Base-by-base conservation (phyloP, 2,329 filamentous ascomycete genomes). In the Westerdykella aurantiaca region DNA sequence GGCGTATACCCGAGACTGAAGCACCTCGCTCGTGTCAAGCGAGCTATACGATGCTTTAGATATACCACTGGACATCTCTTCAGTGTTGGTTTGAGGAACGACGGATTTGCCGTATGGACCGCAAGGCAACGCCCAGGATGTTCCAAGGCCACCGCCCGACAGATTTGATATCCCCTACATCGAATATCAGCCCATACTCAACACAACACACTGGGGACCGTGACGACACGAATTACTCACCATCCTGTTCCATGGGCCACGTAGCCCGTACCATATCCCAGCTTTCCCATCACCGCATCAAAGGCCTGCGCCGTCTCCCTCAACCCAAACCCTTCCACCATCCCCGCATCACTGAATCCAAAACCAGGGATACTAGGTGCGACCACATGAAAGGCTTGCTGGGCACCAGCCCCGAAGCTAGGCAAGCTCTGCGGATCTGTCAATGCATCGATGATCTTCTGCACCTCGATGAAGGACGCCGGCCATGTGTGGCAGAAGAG, bases 401-500 rank as follows among this genome's bases (percentile, higher is more conserved):
- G 52, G 12, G 46, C 45, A n/a, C 53, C 53, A 1, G 46, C 45
- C 2, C 51, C 57, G 35, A 53, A 52, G 16, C 51, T 48, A 2
- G 42, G 61, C 54, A 52, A 66, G 60, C 63, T 73, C 9, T 75
- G 66, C 2, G 80, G 79, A 17, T 79, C 69, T 3, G 75, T 76
- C 35, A 85, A 69, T 4, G 70, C 68, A 23, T 74, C 67, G 41
- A 83, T 69, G 44, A 84, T 69, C 23, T 80, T 76, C 7, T 71
- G 67, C 14, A 83, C 68, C 4, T 80, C 78, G 31, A 85, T 65
- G 52, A 83, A 83, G 13, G 80, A 79, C 34, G 82, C 74, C 1
- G 83, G 82, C 56, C 84, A 86, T 2, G 78, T 77, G 39, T 83
- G 83, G 52, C 82, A 73, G 43, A 86, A 69, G 16, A 86, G 72